A percentile compares a stretch with the other conserved stretches of the same genome.
Evolutionary conservation across 257 asterid genomes (phyloP).

Genomic region (Solanum corneliomulleri): DNA sequence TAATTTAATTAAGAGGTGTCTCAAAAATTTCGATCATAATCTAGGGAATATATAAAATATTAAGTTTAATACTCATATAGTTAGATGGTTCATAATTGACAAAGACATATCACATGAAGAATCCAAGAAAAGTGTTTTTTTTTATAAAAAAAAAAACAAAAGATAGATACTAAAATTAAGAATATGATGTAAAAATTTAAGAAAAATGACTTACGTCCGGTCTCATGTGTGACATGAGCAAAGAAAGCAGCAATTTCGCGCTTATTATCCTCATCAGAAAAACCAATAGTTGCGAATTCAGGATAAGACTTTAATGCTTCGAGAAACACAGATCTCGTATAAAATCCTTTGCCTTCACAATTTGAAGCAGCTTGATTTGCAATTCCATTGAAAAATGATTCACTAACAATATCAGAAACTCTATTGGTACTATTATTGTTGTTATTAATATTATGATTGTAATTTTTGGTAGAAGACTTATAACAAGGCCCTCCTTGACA

Average conservation of each 20-base stretch:
- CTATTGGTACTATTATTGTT: background rate
- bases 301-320: conserved; percentile 22
- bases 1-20: too few relatives aligned
- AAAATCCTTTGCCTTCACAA: conserved; percentile 40
- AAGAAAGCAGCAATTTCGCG: conserved; percentile 51
- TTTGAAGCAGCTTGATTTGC: conserved; percentile 10
- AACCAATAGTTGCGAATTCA: conserved; percentile 16
- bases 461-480: background rate
- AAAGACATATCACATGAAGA: background rate
- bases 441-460: background rate
- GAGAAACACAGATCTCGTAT: conserved; percentile 29
- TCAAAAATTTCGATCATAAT: too few relatives aligned
- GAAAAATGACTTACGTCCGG: conserved; percentile 27
- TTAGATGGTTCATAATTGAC: background rate
- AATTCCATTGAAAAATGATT: conserved; percentile 28
- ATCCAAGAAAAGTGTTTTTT: background rate
- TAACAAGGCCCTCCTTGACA: conserved; percentile 31
- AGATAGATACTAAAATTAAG: background rate
- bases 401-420: conserved; percentile 22
- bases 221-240: conserved; percentile 46
- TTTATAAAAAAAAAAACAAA: too few relatives aligned
- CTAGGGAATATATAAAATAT: too few relatives aligned
- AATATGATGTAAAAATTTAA: background rate
- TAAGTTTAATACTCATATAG: background rate
- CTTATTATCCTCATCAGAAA: conserved; percentile 27